A percentile compares a stretch with the other conserved stretches of the same genome.
phyloP scores from a whole-genome alignment of 208 protist genomes.

The Hexamita inflata region DNA sequence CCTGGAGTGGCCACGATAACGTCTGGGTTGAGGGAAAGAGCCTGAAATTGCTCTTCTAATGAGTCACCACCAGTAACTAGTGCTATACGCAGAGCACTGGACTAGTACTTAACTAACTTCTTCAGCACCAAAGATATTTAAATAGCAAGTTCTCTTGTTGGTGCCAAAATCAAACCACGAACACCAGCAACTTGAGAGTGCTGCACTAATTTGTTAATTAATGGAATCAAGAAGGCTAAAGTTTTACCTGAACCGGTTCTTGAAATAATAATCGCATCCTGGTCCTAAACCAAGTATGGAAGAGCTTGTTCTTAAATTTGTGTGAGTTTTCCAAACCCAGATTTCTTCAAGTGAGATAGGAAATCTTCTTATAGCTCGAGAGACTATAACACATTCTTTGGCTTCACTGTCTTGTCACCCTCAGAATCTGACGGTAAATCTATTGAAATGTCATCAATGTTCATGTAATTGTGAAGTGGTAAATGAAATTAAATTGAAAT shows the following conservation, averaged over 20 bases:
- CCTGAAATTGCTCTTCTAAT: slow-evolving; percentile 17
- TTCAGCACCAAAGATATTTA: slow-evolving; percentile 16
- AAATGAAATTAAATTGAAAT: too few species aligned
- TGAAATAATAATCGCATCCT: not conserved
- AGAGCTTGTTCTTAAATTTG: not conserved
- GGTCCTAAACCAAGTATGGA: not conserved
- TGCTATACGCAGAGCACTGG: not conserved
- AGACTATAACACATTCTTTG: too few species aligned
- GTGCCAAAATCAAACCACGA: not conserved
- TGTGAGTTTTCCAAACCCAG: slow-evolving; percentile 1
- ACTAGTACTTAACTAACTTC: not conserved
- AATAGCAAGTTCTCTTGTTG: slow-evolving; percentile 28
- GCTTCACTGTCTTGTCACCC: too few species aligned
- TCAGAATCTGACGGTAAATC: too few species aligned
- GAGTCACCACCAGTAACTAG: slow-evolving; percentile 22
- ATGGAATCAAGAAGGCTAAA: not conserved
- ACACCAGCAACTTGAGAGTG: not conserved
- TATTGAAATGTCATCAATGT: too few species aligned
- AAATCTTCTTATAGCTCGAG: too few species aligned
- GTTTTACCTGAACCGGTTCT: slow-evolving; percentile 24
- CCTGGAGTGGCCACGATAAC: slow-evolving; percentile 34
- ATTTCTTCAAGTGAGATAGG: too few species aligned
- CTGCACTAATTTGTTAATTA: not conserved
- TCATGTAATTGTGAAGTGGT: too few species aligned
- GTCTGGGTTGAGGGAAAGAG: slow-evolving; percentile 22